Percentiles rank a stretch among this genome's conserved stretches.
These are phyloP conservation scores for Rosa hybrid DNA, from an alignment of 331 rosid genomes.

Conservation along the genomic window DNA sequence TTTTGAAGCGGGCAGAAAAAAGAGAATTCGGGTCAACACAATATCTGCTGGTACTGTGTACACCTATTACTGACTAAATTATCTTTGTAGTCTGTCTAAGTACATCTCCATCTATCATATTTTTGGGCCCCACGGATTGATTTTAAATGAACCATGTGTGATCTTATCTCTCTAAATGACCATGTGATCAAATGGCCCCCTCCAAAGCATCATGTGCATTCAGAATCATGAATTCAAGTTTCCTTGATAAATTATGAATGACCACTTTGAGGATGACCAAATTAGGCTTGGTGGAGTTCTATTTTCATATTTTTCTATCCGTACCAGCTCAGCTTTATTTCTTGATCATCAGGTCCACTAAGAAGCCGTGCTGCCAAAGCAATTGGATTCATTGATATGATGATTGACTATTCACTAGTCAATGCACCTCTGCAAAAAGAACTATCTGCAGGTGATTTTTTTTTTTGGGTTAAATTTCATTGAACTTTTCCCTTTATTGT, in stretches of 20 bases:
- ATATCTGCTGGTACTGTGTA: constrained; percentile 74
- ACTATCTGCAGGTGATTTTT: constrained; percentile 66
- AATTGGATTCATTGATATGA: constrained; percentile 86
- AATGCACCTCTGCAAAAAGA: constrained; percentile 92
- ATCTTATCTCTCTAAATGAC: background rate
- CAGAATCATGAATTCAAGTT: background rate
- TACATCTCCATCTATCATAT: background rate
- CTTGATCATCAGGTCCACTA: constrained; percentile 65
- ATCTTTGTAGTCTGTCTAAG: background rate
- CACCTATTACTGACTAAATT: constrained; percentile 2
- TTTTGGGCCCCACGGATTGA: background rate
- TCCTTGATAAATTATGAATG: background rate
- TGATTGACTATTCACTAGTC: constrained; percentile 78
- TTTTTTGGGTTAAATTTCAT: background rate
- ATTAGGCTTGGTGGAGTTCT: background rate
- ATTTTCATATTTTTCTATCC: background rate
- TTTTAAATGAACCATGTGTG: background rate
- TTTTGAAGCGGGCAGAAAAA: constrained; percentile 93
- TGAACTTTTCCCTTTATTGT: background rate
- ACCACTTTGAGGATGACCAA: background rate
- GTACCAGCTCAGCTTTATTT: background rate
- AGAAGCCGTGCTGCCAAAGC: constrained; percentile 97
- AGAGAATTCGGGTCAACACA: constrained; percentile 78
- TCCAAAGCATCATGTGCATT: background rate
- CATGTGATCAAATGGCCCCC: background rate